Conservation (phyloP, 768 basidiomycete species). For the Suillus tomentosus region DNA sequence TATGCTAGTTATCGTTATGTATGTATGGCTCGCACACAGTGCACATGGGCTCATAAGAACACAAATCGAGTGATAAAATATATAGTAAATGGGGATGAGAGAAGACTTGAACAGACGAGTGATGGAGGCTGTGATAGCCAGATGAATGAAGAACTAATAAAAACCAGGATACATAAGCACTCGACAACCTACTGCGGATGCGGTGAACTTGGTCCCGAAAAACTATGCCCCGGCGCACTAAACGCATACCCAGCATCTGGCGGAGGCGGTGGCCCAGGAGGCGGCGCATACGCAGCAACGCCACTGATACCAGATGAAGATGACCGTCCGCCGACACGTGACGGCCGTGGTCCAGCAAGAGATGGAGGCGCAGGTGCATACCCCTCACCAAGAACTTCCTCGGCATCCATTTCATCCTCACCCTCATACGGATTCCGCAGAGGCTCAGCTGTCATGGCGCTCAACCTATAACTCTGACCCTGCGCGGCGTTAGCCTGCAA, state of each 20-base stretch:
- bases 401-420: constrained; percentile 20
- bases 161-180: neutral
- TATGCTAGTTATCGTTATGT: neutral
- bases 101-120: neutral
- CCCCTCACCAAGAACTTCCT: constrained; percentile 15
- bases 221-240: constrained; percentile 27
- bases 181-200: neutral
- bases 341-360: neutral
- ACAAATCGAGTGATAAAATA: constrained; percentile 2
- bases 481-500: constrained; percentile 28
- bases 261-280: constrained; percentile 16
- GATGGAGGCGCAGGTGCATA: constrained; percentile 1
- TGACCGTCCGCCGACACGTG: neutral
- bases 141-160: neutral
- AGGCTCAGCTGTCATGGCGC: constrained; percentile 16
- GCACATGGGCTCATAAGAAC: neutral
- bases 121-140: neutral
- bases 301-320: neutral
- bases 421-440: constrained; percentile 30
- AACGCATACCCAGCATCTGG: constrained; percentile 27
- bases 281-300: neutral
- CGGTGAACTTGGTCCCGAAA: constrained; percentile 11
- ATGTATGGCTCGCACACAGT: neutral
- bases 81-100: neutral
- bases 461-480: constrained; percentile 28